Evolutionary conservation across 1,284 basidiomycete species (phyloP), one percentile per base, ranked within the genome.

Genomic region (Moesziomyces globuligerus): DNA sequence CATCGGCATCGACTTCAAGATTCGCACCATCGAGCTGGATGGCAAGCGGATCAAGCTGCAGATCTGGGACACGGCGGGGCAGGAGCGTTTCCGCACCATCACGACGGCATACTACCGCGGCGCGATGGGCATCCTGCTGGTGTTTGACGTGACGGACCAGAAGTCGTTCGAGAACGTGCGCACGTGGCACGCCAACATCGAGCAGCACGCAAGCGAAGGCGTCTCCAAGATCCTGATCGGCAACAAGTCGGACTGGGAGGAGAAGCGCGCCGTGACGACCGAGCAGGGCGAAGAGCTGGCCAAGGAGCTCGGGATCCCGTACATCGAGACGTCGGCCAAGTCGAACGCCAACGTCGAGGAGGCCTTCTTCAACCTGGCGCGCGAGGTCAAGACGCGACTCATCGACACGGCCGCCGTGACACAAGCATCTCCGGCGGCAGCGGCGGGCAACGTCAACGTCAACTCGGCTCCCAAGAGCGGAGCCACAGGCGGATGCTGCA

Each of bases 91-190:
- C 87, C 88, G 95, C 80, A 98, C 96, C 41, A 99, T 99, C 84
- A 98, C 96, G 40, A 97, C 95, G 9, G 94, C 96, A n/a, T 99
- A 99, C 85, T 99, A 99, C 86, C 91, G 96, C 76, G 96, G 96
- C 42, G 96, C 96, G 17, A 98, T 98, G 95, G 96, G 96, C 52
- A 99, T 98, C 80, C 86, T 99, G 54, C 88, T 99, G 59, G 95
- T 98, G 6, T 99, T 98, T 84, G 96, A 98, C 83, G 94, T 98
- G 38, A 98, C 96, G 26, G 95, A 98, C 84, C 93, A 97, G 84
- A 90, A 92, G 78, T 96, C 93, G 24, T 99, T 98, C 86, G 91
- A 93, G 83, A 98, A 98, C 86, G 95, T 98, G 83, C 92, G 94
- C 76, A 97, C 94, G 78, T 98, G 96, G 96, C 93, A 98, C 85